A percentile compares a stretch with the other conserved stretches of the same genome.
phyloP scores from a whole-genome alignment of 495 filamentous ascomycete species.

The Penicillium arizonense region DNA sequence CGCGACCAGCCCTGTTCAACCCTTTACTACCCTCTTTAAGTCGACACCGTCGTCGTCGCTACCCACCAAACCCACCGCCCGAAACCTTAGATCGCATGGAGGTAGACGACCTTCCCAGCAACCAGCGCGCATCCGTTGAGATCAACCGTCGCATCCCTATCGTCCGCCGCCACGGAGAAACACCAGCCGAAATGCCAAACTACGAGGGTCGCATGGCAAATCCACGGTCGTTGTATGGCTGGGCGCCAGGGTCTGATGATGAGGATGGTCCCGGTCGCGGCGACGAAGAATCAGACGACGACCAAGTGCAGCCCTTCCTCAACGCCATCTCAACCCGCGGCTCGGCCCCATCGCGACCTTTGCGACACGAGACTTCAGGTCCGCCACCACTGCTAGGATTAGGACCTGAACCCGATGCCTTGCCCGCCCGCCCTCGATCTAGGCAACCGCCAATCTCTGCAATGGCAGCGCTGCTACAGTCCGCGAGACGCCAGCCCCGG shows the following conservation, averaged over 20 bases:
- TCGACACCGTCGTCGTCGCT: conserved; percentile 37
- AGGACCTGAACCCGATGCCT: background rate
- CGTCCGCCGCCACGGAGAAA: conserved; percentile 34
- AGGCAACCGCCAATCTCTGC: conserved; percentile 24
- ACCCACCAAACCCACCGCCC: conserved; percentile 22
- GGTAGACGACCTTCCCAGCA: conserved; percentile 32
- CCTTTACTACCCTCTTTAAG: conserved; percentile 34
- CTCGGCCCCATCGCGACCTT: conserved; percentile 23
- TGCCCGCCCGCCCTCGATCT: conserved; percentile 15
- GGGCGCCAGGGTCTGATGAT: conserved; percentile 57
- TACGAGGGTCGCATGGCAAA: conserved; percentile 52
- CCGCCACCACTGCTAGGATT: conserved; percentile 8
- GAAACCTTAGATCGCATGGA: conserved; percentile 44
- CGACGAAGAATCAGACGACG: conserved; percentile 29
- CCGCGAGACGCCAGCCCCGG: conserved; percentile 46
- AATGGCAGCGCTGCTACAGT: conserved; percentile 49
- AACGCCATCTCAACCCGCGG: conserved; percentile 27
- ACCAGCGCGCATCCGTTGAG: conserved; percentile 33
- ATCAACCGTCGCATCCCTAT: conserved; percentile 46
- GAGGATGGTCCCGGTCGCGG: conserved; percentile 40
- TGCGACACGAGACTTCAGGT: conserved; percentile 23
- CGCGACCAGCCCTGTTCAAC: conserved; percentile 34
- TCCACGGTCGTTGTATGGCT: conserved; percentile 54
- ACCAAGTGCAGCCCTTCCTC: conserved; percentile 31
- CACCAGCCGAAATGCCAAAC: conserved; percentile 28